Conservation (phyloP, 2,329 filamentous ascomycete genomes). For the Ophiostoma perfectum region DNA sequence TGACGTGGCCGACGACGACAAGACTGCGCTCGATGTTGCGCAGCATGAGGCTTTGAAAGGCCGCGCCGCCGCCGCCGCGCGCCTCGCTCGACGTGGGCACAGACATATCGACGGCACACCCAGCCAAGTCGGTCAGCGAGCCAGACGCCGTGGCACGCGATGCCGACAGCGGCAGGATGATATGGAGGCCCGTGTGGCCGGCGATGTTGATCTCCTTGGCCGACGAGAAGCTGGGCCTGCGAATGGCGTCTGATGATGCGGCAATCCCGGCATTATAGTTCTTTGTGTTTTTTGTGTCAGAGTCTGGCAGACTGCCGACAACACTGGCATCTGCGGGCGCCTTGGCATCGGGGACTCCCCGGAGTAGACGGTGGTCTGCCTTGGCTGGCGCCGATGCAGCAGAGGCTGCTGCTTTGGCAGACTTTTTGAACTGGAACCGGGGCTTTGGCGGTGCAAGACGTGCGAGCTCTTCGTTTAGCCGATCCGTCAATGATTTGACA, state of each 20-base stretch:
- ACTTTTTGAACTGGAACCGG: slow-evolving; percentile 72
- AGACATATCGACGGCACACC: slow-evolving; percentile 77
- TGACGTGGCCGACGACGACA: slow-evolving; percentile 71
- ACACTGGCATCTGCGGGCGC: not conserved
- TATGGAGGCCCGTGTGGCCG: slow-evolving; percentile 63
- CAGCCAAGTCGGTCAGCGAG: slow-evolving; percentile 61
- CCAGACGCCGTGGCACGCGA: slow-evolving; percentile 67
- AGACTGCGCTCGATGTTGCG: slow-evolving; percentile 66
- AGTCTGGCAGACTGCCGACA: not conserved
- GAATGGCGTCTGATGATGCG: slow-evolving; percentile 37
- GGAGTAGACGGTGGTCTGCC: slow-evolving; percentile 41
- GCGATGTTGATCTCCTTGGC: slow-evolving; percentile 59
- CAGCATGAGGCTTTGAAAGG: slow-evolving; percentile 64
- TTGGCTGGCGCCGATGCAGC: slow-evolving; percentile 32
- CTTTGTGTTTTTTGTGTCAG: slow-evolving; percentile 29
- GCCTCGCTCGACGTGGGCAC: slow-evolving; percentile 43
- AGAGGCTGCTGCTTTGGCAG: slow-evolving; percentile 27
- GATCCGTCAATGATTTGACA: slow-evolving; percentile 75
- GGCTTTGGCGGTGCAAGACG: slow-evolving; percentile 62
- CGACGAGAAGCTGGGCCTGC: slow-evolving; percentile 60
- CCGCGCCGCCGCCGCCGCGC: not conserved
- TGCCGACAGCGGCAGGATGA: slow-evolving; percentile 68
- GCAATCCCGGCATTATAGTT: slow-evolving; percentile 57
- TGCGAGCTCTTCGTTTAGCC: slow-evolving; percentile 64
- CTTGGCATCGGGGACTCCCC: slow-evolving; percentile 18